Conservation (phyloP, 2,329 filamentous ascomycete species). For the Fusarium foetens region DNA sequence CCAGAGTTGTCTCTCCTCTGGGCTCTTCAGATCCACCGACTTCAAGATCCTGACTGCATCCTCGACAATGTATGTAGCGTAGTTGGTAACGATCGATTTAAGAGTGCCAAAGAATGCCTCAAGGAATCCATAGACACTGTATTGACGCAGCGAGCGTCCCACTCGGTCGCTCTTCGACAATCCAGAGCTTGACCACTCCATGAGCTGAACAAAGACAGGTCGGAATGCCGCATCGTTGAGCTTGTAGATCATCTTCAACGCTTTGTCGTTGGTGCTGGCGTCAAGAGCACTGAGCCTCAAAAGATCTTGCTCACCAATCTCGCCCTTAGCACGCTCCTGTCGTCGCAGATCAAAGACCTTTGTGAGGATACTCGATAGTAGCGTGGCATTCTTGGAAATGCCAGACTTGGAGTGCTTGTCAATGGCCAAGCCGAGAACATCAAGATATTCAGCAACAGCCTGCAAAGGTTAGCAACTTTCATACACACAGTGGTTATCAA, state of each 20-base stretch:
- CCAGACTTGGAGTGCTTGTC: slow-evolving; percentile 81
- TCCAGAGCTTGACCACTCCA: slow-evolving; percentile 78
- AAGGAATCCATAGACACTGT: slow-evolving; percentile 85
- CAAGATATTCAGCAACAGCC: slow-evolving; percentile 75
- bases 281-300: slow-evolving; percentile 70
- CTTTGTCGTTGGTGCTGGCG: slow-evolving; percentile 71
- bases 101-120: slow-evolving; percentile 83
- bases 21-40: slow-evolving; percentile 57
- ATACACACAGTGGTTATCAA: slow-evolving; percentile 7
- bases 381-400: slow-evolving; percentile 78
- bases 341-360: slow-evolving; percentile 73
- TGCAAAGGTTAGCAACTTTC: slow-evolving; percentile 52
- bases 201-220: slow-evolving; percentile 86
- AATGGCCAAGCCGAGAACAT: slow-evolving; percentile 75
- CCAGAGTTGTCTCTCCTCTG: slow-evolving; percentile 70
- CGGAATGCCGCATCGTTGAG: slow-evolving; percentile 94
- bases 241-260: slow-evolving; percentile 94
- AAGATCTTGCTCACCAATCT: slow-evolving; percentile 55
- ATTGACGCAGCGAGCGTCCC: slow-evolving; percentile 71
- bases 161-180: slow-evolving; percentile 69
- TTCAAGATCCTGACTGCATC: slow-evolving; percentile 73
- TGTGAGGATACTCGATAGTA: slow-evolving; percentile 73
- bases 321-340: slow-evolving; percentile 60
- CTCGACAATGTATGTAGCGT: slow-evolving; percentile 86
- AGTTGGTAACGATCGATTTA: slow-evolving; percentile 94